phyloP scores from a whole-genome alignment of 1,284 basidiomycete genomes.

The Garcileccinum viscosum region DNA sequence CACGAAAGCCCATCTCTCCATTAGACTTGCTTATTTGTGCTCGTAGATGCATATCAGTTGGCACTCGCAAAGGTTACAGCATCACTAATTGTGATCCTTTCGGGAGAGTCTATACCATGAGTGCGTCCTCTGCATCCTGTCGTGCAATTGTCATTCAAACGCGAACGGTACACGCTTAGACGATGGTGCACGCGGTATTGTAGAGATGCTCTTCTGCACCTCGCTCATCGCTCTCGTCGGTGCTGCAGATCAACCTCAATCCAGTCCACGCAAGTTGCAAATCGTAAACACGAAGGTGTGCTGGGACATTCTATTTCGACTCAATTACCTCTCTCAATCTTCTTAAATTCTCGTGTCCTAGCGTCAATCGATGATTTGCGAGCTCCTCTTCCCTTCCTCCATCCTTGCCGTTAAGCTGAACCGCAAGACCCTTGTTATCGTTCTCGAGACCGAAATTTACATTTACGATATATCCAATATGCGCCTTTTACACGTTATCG shows the following conservation, averaged over 20 bases:
- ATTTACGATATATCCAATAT: slow-evolving; percentile 99
- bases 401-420: slow-evolving; percentile 97
- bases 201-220: slow-evolving; percentile 99
- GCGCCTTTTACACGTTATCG: slow-evolving; percentile 96
- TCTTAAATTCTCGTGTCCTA: slow-evolving; percentile 39
- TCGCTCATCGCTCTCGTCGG: slow-evolving; percentile 96
- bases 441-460: slow-evolving; percentile 96
- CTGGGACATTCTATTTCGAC: not conserved
- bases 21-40: slow-evolving; percentile 1
- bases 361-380: slow-evolving; percentile 99
- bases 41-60: slow-evolving; percentile 89
- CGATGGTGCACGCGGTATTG: slow-evolving; percentile 92
- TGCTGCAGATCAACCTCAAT: slow-evolving; percentile 87
- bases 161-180: slow-evolving; percentile 49
- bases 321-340: not conserved
- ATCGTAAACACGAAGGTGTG: slow-evolving; percentile 97
- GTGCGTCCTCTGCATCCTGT: slow-evolving; percentile 54
- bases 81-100: slow-evolving; percentile 99
- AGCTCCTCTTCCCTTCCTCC: slow-evolving; percentile 94
- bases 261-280: slow-evolving; percentile 90
- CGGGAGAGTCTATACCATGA: slow-evolving; percentile 93
- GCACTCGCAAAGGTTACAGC: slow-evolving; percentile 94
- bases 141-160: not conserved
- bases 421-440: slow-evolving; percentile 93
- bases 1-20: slow-evolving; percentile 12